Evolutionary conservation across 1,284 basidiomycete species (phyloP).

Genomic region (Ustilago tritici): DNA sequence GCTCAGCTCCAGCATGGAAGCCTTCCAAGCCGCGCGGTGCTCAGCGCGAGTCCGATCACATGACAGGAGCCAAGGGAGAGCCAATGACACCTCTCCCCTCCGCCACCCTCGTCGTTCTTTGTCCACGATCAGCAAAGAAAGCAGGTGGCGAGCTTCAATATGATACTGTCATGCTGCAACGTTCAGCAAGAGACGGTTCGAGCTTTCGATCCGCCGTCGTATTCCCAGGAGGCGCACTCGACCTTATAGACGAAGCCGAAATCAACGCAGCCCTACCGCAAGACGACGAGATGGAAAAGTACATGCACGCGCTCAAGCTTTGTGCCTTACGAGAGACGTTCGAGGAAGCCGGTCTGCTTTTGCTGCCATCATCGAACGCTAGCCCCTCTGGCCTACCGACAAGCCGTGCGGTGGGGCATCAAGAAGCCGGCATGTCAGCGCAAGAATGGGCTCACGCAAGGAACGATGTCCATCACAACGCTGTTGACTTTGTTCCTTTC

Average conservation of each 20-base stretch:
- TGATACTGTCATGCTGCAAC: conserved; percentile 60
- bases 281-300: conserved; percentile 22
- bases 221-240: conserved; percentile 64
- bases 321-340: conserved; percentile 64
- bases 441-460: conserved; percentile 56
- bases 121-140: conserved; percentile 33
- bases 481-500: conserved; percentile 55
- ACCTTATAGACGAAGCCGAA: conserved; percentile 52
- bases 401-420: conserved; percentile 57
- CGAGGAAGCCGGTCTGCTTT: conserved; percentile 62
- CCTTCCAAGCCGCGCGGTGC: conserved; percentile 44
- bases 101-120: conserved; percentile 62
- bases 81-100: conserved; percentile 64
- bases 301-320: conserved; percentile 54
- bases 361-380: conserved; percentile 42
- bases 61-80: conserved; percentile 53
- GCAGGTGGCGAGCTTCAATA: conserved; percentile 17
- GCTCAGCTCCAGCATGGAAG: conserved; percentile 34
- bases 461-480: conserved; percentile 62
- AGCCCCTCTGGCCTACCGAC: conserved; percentile 32
- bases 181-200: conserved; percentile 55
- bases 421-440: conserved; percentile 53
- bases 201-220: conserved; percentile 64
- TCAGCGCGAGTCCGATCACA: conserved; percentile 54
- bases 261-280: conserved; percentile 28